Evolutionary conservation across 805 yeast species (phyloP), one percentile per base, ranked within the genome.

Genomic region (Saccharomycopsis babjevae): DNA sequence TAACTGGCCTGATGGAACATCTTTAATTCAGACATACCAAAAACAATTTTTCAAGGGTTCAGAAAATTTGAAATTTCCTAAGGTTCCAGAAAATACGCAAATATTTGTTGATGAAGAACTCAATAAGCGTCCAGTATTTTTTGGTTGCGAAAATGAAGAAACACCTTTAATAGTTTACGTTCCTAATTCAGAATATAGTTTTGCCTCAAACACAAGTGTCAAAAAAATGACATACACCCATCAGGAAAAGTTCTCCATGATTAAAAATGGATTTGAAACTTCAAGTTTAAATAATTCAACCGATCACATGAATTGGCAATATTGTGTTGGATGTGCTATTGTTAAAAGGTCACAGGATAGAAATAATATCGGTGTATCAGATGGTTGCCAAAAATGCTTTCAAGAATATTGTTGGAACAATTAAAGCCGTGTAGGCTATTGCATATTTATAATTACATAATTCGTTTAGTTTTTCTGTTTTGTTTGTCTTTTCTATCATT

Each of bases 241-340:
- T 50, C 76, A 76, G 0, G 88, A 86, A 67, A 81, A 83, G 65
- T 70, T 75, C 50, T 76, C 79, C 0, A 79, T 89, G 77, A 80
- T 89, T 61, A 72, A 77, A 67, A 90, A 89, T 70, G 96, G 96
- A 13, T 87, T 82, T 69, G 89, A 87, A 66, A 78, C 81, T 16
- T 80, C 85, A 16, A 77, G 92, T 0, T 80, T 86, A 68, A 77
- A 78, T 61, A 89, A 89, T 70, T 73, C 83, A 50, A 86, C 96
- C 11, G 68, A 84, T 30, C 94, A 88, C 66, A 69, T 74, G 2
- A 83, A 87, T 50, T 89, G 88, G 84, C 74, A 81, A 50, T 79
- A 84, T 7, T 89, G 96, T 76, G 78, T 89, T 58, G 89, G 88
- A 1, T 89, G 96, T 76, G 96, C 96, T 8, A 79, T 89, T 55